phyloP scores from a whole-genome alignment of 768 basidiomycete species.

The Rhodotorula babjevae region DNA sequence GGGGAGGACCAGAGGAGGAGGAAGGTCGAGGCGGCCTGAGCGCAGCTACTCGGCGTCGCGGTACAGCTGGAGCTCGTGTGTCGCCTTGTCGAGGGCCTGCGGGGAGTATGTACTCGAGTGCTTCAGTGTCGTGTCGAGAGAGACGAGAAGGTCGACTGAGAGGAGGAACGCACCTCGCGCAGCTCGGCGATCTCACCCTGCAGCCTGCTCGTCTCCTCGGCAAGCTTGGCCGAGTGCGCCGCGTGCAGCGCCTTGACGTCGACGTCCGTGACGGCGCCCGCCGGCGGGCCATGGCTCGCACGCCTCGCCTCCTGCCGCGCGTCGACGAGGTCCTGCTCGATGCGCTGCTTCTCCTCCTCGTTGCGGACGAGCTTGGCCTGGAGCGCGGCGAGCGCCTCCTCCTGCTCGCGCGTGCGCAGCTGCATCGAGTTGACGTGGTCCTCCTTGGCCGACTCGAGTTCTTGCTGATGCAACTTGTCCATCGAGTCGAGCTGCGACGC shows the following conservation, averaged over 20 bases:
- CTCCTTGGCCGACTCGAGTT: conserved; percentile 25
- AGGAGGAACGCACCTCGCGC: conserved; percentile 12
- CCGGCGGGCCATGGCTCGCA: not conserved
- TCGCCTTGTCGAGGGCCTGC: conserved; percentile 8
- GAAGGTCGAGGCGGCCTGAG: not conserved
- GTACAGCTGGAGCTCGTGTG: conserved; percentile 26
- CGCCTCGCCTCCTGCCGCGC: not conserved
- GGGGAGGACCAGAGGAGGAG: not conserved
- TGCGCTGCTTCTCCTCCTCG: conserved; percentile 9
- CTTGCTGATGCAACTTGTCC: conserved; percentile 46
- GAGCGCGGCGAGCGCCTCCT: conserved; percentile 58
- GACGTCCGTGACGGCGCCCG: conserved; percentile 61
- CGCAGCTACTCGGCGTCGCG: conserved; percentile 3
- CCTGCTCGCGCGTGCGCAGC: conserved; percentile 51
- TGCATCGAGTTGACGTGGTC: not conserved
- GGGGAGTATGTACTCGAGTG: no score
- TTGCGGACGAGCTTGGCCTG: conserved; percentile 59
- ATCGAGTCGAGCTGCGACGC: conserved; percentile 21
- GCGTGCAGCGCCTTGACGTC: conserved; percentile 73
- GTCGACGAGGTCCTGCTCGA: conserved; percentile 13
- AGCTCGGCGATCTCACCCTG: conserved; percentile 55
- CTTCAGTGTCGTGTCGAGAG: not conserved
- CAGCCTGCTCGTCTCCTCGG: conserved; percentile 66
- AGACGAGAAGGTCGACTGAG: not conserved
- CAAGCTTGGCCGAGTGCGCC: conserved; percentile 75